These are phyloP conservation scores for Mycena latifolia DNA, from an alignment of 768 basidiomycete genomes.

Conservation along the genomic window DNA sequence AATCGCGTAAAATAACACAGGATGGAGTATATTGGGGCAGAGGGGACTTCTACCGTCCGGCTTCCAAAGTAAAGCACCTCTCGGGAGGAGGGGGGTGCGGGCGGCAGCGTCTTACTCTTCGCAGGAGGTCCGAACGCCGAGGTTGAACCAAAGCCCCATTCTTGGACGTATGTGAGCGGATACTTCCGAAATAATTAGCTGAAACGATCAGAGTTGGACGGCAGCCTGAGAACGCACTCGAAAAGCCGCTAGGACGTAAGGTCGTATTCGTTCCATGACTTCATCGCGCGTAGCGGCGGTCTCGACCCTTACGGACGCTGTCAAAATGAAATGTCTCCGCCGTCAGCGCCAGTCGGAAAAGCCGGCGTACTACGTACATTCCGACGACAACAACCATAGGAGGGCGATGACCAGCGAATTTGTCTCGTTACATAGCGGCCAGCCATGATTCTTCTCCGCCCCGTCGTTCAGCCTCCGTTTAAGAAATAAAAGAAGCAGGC, in stretches of 20 bases:
- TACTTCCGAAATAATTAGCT: too few species aligned
- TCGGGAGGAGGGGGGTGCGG: conserved; percentile 45
- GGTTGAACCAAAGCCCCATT: conserved; percentile 3
- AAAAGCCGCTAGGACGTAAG: conserved; percentile 37
- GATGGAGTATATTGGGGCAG: conserved; percentile 59
- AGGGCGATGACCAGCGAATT: conserved; percentile 61
- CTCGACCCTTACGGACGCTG: conserved; percentile 30
- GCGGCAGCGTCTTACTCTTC: conserved; percentile 35
- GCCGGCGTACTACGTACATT: conserved; percentile 45
- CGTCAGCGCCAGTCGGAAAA: too few species aligned
- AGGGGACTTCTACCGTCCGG: conserved; percentile 51
- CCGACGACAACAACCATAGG: conserved; percentile 61
- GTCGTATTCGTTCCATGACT: conserved; percentile 28
- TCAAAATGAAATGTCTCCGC: background rate
- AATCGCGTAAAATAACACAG: conserved; percentile 60
- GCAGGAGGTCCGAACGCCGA: background rate
- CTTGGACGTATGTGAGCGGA: conserved; percentile 25
- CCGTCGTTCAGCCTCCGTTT: conserved; percentile 19
- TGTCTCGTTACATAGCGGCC: conserved; percentile 61
- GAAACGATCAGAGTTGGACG: too few species aligned
- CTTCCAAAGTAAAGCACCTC: conserved; percentile 59
- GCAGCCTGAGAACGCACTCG: conserved; percentile 29
- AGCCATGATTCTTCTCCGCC: conserved; percentile 52
- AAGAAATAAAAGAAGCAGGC: conserved; percentile 56
- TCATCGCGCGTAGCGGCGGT: conserved; percentile 29